These are phyloP conservation scores for Poa annua DNA, from an alignment of 176 grass and related monocot genomes.

Conservation along the genomic window DNA sequence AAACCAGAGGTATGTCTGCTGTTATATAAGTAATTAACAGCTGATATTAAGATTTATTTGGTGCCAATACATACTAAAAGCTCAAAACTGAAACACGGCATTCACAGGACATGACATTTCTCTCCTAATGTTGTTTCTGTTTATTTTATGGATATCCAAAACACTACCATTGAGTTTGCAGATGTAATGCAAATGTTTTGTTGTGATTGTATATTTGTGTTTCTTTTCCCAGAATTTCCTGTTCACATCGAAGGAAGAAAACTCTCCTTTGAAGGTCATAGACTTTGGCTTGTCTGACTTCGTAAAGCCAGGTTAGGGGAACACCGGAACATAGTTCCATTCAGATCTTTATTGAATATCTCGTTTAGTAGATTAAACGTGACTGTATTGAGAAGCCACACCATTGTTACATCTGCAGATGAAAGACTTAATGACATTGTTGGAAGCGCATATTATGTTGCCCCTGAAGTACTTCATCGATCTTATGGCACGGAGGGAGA, in stretches of 20 bases:
- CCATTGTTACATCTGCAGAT: conserved; percentile 52
- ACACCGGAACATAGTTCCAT: neutral
- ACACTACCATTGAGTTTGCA: conserved; percentile 10
- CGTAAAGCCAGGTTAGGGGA: conserved; percentile 89
- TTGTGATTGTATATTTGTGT: conserved; percentile 33
- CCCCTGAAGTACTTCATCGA: conserved; percentile 96
- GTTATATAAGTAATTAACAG: conserved; percentile 17
- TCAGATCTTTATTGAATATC: conserved; percentile 33
- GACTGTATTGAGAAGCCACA: conserved; percentile 26
- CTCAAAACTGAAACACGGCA: conserved; percentile 25
- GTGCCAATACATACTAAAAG: conserved; percentile 1
- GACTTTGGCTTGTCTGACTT: conserved; percentile 99
- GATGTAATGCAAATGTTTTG: conserved; percentile 21
- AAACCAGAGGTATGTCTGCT: conserved; percentile 84
- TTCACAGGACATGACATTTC: conserved; percentile 6
- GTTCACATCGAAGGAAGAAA: conserved; percentile 84
- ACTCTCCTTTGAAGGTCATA: conserved; percentile 89
- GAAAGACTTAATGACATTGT: conserved; percentile 99
- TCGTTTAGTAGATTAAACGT: conserved; percentile 33
- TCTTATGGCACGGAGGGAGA: conserved; percentile 93
- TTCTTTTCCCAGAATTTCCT: conserved; percentile 85
- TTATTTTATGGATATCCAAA: conserved; percentile 22
- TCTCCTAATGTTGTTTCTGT: conserved; percentile 23
- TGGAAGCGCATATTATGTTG: conserved; percentile 97
- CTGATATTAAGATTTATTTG: neutral